Percentiles rank a stretch among this genome's conserved stretches.
phyloP scores from a whole-genome alignment of 192 early-diverging fungal genomes.

The Entomortierella beljakovae region DNA sequence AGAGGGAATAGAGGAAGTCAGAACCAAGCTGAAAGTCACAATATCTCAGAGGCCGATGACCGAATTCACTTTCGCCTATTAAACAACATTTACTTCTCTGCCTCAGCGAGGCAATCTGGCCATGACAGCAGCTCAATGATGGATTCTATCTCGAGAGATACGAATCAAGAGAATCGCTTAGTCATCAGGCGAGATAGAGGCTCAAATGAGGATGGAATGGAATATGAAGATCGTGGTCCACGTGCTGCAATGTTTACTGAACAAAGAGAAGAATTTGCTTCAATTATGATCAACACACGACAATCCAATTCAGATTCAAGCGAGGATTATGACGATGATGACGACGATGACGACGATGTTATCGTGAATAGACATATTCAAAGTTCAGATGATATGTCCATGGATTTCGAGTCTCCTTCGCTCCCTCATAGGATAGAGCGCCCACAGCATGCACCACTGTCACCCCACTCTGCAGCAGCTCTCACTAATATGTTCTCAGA shows the following conservation, averaged over 20 bases:
- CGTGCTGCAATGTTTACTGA: neutral
- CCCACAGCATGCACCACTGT: slow-evolving; percentile 38
- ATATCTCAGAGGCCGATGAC: slow-evolving; percentile 23
- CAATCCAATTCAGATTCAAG: slow-evolving; percentile 1
- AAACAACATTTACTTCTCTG: slow-evolving; percentile 20
- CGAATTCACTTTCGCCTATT: slow-evolving; percentile 43
- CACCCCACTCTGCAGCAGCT: slow-evolving; percentile 36
- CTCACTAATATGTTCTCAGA: slow-evolving; percentile 12
- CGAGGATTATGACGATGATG: slow-evolving; percentile 20
- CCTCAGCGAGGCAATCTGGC: neutral
- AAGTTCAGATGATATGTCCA: neutral
- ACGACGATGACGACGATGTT: slow-evolving; percentile 31
- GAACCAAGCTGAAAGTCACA: neutral
- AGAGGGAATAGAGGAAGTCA: neutral
- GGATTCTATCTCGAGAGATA: slow-evolving; percentile 2
- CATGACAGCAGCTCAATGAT: slow-evolving; percentile 17
- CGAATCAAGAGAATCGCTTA: neutral
- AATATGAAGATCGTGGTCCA: neutral
- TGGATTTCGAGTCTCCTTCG: slow-evolving; percentile 12
- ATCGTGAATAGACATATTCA: slow-evolving; percentile 19
- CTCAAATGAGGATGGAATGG: slow-evolving; percentile 5
- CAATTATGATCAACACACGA: neutral
- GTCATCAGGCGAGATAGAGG: neutral
- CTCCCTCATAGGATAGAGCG: slow-evolving; percentile 15
- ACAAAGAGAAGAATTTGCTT: slow-evolving; percentile 18